These are phyloP conservation scores for Zanthoxylum bungeanum DNA, from an alignment of 345 rosid species.

Conservation along the genomic window DNA sequence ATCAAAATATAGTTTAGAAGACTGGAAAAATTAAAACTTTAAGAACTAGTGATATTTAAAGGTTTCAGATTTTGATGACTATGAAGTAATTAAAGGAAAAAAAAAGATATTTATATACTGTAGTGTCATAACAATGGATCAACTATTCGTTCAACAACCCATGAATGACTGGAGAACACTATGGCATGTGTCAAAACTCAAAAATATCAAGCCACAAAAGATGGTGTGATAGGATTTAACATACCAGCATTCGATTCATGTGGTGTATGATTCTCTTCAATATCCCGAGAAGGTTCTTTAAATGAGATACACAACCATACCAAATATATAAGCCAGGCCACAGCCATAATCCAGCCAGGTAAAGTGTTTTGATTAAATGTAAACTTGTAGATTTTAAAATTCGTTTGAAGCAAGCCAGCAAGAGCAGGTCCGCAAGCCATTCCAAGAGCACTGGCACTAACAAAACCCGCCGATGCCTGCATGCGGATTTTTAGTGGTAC, in stretches of 20 bases:
- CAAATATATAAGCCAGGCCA: slow-evolving; percentile 86
- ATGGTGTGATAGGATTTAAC: slow-evolving; percentile 3
- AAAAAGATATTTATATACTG: neutral
- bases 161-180: neutral
- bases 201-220: slow-evolving; percentile 9
- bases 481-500: slow-evolving; percentile 84
- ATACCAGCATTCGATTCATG: slow-evolving; percentile 50
- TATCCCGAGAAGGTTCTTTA: slow-evolving; percentile 71
- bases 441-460: slow-evolving; percentile 99
- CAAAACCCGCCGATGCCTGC: slow-evolving; percentile 99
- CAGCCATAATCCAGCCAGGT: slow-evolving; percentile 99
- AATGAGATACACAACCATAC: slow-evolving; percentile 82
- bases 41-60: neutral
- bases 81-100: neutral
- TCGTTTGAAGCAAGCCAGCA: slow-evolving; percentile 88
- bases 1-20: neutral
- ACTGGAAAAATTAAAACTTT: neutral
- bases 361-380: slow-evolving; percentile 80
- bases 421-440: slow-evolving; percentile 99
- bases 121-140: neutral
- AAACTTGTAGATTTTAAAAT: slow-evolving; percentile 71
- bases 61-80: neutral
- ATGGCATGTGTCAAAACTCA: neutral
- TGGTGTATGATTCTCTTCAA: slow-evolving; percentile 37
- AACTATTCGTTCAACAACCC: neutral